phyloP scores from a whole-genome alignment of 495 filamentous ascomycete genomes.

The Lepraria neglecta region DNA sequence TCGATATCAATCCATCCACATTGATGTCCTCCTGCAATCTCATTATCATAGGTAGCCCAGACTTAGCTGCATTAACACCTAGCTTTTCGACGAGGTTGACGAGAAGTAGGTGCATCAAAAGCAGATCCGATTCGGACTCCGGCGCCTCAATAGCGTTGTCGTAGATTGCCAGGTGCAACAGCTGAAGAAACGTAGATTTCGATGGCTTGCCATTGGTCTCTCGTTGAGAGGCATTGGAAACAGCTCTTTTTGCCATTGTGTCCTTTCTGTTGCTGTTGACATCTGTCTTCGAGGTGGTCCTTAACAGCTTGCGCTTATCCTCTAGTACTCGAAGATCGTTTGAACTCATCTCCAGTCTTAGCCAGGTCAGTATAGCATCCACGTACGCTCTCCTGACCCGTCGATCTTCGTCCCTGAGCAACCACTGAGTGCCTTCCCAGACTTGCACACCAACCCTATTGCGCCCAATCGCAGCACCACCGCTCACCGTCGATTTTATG shows the following conservation, averaged over 20 bases:
- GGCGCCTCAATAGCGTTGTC: slow-evolving; percentile 71
- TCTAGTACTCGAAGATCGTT: slow-evolving; percentile 57
- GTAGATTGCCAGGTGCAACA: slow-evolving; percentile 82
- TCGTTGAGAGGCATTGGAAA: slow-evolving; percentile 59
- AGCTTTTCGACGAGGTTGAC: slow-evolving; percentile 64
- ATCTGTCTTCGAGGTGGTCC: slow-evolving; percentile 30
- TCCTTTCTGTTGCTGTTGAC: slow-evolving; percentile 34
- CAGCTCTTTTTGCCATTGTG: slow-evolving; percentile 53
- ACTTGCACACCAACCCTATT: slow-evolving; percentile 67
- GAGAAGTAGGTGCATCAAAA: slow-evolving; percentile 69
- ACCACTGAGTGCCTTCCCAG: slow-evolving; percentile 90
- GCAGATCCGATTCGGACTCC: slow-evolving; percentile 62
- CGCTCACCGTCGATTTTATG: slow-evolving; percentile 50
- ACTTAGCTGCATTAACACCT: slow-evolving; percentile 75
- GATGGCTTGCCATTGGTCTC: slow-evolving; percentile 51
- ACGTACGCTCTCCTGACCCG: slow-evolving; percentile 75
- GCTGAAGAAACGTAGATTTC: slow-evolving; percentile 65
- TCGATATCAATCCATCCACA: slow-evolving; percentile 46
- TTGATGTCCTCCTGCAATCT: slow-evolving; percentile 78
- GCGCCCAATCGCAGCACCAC: slow-evolving; percentile 57
- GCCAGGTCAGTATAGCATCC: slow-evolving; percentile 75
- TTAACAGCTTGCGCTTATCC: slow-evolving; percentile 30
- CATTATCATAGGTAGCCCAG: slow-evolving; percentile 80
- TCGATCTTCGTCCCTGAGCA: slow-evolving; percentile 68
- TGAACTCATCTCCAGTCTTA: slow-evolving; percentile 68